Evolutionary conservation across 495 filamentous ascomycete genomes (phyloP), one percentile per base, ranked within the genome.

Genomic region (Parathielavia hyrcaniae): DNA sequence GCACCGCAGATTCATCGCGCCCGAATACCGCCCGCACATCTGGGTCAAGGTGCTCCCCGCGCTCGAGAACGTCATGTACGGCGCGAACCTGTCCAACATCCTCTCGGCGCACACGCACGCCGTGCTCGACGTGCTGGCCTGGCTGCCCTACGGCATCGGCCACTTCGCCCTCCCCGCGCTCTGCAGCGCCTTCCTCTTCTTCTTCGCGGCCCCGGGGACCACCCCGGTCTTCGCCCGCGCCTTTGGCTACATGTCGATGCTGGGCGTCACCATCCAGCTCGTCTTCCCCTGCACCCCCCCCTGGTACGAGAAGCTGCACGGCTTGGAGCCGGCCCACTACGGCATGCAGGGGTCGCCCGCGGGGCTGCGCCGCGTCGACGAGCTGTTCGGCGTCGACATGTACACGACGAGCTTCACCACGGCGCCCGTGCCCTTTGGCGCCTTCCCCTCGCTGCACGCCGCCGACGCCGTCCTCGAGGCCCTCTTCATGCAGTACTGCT

Each of bases 21-120:
- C 81, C 56, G 87, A 90, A 64, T 91, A 87, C 73, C 82, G 92
- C 41, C 90, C 90, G 47, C 86, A 87, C 44, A 96, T 97, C 63
- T 96, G 90, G 87, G 92, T 96, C 57, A 87, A 89, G 58, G 89
- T 97, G 20, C 79, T 97, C 13, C 92, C 92, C 4, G 88, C 92
- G n/a, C 81, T 97, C 60, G 92, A 97, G 70, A 96, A 97, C 72
- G 93, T 97, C 54, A 77, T 97, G 50, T 97, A 97, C 69, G 92
- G 92, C 50, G 90, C 90, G 34, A 96, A 96, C 74, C 82, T 97
- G 49, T 95, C 89, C 75, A 96, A 95, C 70, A 93, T 96, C 57
- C 82, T 97, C 45, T 93, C 91, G 5, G 87, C 89, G 26, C 89
- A 96, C 71, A 88, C 87, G 48, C 83, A 86, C 73, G 81, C 85